phyloP scores from a whole-genome alignment of 805 yeast species.

The Saccharomycopsis sp. region DNA sequence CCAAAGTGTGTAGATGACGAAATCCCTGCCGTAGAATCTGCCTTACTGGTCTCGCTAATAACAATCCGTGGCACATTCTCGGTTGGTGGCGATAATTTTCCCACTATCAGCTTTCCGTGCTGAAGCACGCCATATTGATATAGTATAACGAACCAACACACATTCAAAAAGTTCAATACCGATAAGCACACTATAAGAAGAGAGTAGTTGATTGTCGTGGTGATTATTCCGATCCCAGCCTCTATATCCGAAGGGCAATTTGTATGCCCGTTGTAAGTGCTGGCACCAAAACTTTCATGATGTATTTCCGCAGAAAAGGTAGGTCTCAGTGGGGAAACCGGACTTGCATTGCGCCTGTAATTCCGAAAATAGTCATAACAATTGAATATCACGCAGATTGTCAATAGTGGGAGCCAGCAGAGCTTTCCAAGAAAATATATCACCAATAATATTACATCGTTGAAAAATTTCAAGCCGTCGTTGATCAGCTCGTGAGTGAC shows the following conservation, averaged over 20 bases:
- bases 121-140: background rate
- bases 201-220: background rate
- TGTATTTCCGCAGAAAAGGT: background rate
- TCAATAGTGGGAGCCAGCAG: background rate
- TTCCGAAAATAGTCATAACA: background rate
- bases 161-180: background rate
- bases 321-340: background rate
- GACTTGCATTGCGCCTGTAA: background rate
- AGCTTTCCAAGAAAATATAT: background rate
- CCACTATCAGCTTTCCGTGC: background rate
- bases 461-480: background rate
- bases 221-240: background rate
- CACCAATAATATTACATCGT: background rate
- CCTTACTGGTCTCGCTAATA: background rate
- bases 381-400: background rate
- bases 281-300: background rate
- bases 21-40: background rate
- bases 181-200: background rate
- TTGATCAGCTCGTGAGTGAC: background rate
- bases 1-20: background rate
- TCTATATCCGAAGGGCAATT: background rate
- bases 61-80: background rate
- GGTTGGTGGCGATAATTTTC: background rate
- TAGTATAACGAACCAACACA: background rate
- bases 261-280: background rate